A percentile compares a stretch with the other conserved stretches of the same genome.
Conservation (phyloP, 2,329 filamentous ascomycete species). For the Fusarium brevicatenulatum region DNA sequence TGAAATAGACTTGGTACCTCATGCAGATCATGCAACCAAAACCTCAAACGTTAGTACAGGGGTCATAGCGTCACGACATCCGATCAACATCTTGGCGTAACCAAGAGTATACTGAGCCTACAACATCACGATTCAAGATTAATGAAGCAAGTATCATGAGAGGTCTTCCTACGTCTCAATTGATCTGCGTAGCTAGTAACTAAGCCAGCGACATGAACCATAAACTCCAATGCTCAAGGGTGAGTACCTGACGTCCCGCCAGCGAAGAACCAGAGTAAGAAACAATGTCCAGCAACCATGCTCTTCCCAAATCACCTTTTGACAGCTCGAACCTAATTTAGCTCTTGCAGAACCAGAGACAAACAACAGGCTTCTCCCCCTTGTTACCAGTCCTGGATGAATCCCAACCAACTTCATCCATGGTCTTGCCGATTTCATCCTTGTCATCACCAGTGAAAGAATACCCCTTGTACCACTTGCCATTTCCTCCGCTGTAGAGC, state of each 20-base stretch:
- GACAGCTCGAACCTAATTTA: constrained; percentile 38
- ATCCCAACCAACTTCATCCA: constrained; percentile 70
- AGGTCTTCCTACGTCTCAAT: rapidly evolving
- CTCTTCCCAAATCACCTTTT: neutral
- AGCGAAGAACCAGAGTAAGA: neutral
- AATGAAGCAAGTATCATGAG: neutral
- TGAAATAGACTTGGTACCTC: constrained; percentile 7
- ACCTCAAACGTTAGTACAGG: neutral
- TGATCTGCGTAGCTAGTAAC: neutral
- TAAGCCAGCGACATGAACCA: neutral
- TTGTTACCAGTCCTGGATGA: constrained; percentile 57
- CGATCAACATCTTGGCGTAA: neutral
- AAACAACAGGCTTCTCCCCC: constrained; percentile 65
- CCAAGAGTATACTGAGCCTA: too few relatives aligned
- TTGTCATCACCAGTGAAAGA: constrained; percentile 62
- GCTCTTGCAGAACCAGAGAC: constrained; percentile 67
- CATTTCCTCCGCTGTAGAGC: constrained; percentile 64
- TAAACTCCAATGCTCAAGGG: constrained; percentile 5
- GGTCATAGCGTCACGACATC: neutral
- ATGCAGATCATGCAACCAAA: neutral
- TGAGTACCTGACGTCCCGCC: neutral
- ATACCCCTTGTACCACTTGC: constrained; percentile 68
- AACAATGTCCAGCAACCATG: neutral
- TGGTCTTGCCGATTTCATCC: constrained; percentile 58
- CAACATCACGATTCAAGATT: neutral